Base-by-base conservation (phyloP, 345 rosid genomes). In the Lepidium africanum region DNA sequence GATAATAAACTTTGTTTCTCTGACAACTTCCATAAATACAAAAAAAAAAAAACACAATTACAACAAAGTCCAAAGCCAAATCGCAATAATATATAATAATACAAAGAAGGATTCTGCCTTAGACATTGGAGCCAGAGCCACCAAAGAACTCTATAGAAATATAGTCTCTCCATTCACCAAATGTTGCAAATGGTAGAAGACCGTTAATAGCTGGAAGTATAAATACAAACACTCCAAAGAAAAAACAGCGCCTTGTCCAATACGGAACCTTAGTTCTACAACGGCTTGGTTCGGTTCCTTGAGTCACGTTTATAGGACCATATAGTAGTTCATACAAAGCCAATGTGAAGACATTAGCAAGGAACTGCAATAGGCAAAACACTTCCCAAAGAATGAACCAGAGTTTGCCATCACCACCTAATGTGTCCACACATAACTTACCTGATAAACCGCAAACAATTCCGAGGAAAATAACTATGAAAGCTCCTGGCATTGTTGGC, bases 321-420 rank as follows among this genome's bases (percentile, higher is more conserved):
- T 86, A 74, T 17, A 94, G 81, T 23, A 82, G 15, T 48, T 50
- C 16, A 66, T 79, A 87, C 76, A 91, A 63, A 9, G 40, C 35
- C 3, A 87, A 62, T 0, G 82, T 76, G 42, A 64, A 84, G n/a
- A 69, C 61, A 45, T 76, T 87, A 1, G 90, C 76, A 30, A 86
- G 38, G 67, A 91, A 91, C 53, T 89, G 96, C 62, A 87, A 54
- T 11, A 79, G 6, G 82, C 97, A 91, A 7, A 86, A 74, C 65
- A 67, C 51, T 60, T 87, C 94, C 97, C 97, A 95, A 43, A 81
- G 75, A 1, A 82, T 11, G 9, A 91, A 81, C 99, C 99, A 95
- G 25, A 53, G 75, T 6, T 72, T 61, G 45, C 97, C 99, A 1
- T 79, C 71, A 27, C 99, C 97, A 10, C 97, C 97, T 23, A 95